These are phyloP conservation scores for Penicillium sclerotiorum DNA, from an alignment of 2,329 filamentous ascomycete genomes.

Conservation along the genomic window DNA sequence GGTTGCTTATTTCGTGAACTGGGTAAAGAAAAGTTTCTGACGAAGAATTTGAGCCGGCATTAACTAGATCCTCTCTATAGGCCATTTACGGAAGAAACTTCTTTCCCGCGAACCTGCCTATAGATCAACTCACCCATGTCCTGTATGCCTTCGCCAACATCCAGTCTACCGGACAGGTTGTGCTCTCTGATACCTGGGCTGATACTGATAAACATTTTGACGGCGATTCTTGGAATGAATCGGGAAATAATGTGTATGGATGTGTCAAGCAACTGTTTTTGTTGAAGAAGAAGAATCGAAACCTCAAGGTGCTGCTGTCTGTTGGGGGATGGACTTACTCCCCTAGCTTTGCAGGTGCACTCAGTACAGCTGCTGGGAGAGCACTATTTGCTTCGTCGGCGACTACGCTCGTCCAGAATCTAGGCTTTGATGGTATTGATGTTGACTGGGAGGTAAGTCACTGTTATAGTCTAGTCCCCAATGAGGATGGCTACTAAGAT, in stretches of 20 bases:
- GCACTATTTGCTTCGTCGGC: conserved; percentile 69
- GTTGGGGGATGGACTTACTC: conserved; percentile 83
- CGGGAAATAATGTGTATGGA: conserved; percentile 74
- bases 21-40: conserved; percentile 33
- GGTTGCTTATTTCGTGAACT: conserved; percentile 52
- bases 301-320: conserved; percentile 77
- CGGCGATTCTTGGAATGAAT: conserved; percentile 67
- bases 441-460: conserved; percentile 46
- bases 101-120: conserved; percentile 77
- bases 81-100: conserved; percentile 86
- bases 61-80: conserved; percentile 37
- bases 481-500: neutral
- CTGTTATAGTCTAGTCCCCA: neutral
- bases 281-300: conserved; percentile 73
- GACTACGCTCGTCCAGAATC: conserved; percentile 74
- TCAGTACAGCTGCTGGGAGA: conserved; percentile 64
- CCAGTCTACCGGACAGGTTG: conserved; percentile 72
- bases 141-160: conserved; percentile 93
- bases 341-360: conserved; percentile 72
- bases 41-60: neutral
- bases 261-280: conserved; percentile 75
- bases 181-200: conserved; percentile 68
- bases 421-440: conserved; percentile 66
- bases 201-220: conserved; percentile 71
- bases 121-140: conserved; percentile 80